Evolutionary conservation across 108 stramenopile species (phyloP), one percentile per base, ranked within the genome.

Genomic region (Discostella pseudostelligera): DNA sequence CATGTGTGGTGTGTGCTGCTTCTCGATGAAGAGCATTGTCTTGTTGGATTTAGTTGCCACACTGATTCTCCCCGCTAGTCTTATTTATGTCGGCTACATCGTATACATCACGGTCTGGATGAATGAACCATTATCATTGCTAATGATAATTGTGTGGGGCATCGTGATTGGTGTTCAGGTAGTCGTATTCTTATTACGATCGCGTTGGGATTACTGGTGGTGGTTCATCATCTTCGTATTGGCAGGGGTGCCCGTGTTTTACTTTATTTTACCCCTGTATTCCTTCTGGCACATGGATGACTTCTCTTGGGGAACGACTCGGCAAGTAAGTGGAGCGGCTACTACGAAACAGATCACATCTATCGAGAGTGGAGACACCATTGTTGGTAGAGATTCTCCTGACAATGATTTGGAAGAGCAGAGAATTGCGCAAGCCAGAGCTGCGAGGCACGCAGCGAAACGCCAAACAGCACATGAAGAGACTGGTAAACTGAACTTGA

Each of bases 281-380:
- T 79, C 80, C 10, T 84, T 84, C 62, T 74, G 73, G 70, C 76
- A 84, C 51, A 84, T 84, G 83, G 83, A 84, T 73, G 83, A 84
- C 32, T 81, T 84, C 58, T 70, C 68, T 4, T 84, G 83, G 83
- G 83, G 83, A 4, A 74, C 79, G 4, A 84, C 83, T 2, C 74
- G 83, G 5, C 76, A 77, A 59, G 76, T 77, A 0, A 60, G 63
- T 49, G 72, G 65, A 5, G 19, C 58, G 22, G 13, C 51, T 4
- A 43, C 66, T 3, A 20, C 54, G 8, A 39, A 19, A 25, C 20
- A 17, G 6, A 55, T 20, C 14, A 69, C 59, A 29, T 39, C 40
- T 55, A 32, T 7, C 39, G 24, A 39, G 37, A 77, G 62, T 46
- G 47, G 39, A 13, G 76, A 65, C 49, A 53, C 39, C 40, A 46